phyloP scores from a whole-genome alignment of 2,329 filamentous ascomycete genomes.

The Lasiodiplodia theobromae region DNA sequence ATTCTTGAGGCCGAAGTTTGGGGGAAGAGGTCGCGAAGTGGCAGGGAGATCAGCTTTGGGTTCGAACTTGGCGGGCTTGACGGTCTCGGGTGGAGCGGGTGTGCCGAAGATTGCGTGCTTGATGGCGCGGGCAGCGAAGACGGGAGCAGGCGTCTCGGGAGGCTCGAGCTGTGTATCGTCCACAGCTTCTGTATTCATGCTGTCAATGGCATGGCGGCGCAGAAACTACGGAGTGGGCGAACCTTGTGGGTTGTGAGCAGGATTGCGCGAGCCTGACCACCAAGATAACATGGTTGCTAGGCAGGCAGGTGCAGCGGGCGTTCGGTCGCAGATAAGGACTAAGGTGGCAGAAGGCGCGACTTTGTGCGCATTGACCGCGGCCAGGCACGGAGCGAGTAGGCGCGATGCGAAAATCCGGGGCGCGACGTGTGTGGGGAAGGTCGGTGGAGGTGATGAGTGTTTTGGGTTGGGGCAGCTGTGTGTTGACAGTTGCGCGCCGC shows the following conservation, averaged over 20 bases:
- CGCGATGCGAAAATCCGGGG: background rate
- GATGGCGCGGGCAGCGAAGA: constrained; percentile 72
- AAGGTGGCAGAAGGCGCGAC: background rate
- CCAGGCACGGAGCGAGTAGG: background rate
- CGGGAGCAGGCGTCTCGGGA: constrained; percentile 70
- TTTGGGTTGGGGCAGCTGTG: background rate
- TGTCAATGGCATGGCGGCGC: constrained; percentile 6
- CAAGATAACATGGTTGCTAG: constrained; percentile 45
- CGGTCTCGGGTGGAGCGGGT: constrained; percentile 59
- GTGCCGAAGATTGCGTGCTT: constrained; percentile 71
- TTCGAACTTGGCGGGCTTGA: constrained; percentile 19
- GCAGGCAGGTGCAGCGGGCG: background rate
- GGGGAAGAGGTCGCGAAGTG: background rate
- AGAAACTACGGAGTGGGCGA: background rate
- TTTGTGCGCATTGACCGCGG: background rate
- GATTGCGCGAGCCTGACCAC: constrained; percentile 35
- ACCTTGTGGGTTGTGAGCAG: constrained; percentile 17
- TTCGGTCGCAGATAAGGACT: background rate
- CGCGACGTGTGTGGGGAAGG: background rate
- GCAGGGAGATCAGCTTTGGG: background rate
- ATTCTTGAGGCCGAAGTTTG: constrained; percentile 1
- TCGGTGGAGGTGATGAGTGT: background rate
- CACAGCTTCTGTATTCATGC: constrained; percentile 15
- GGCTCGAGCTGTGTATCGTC: constrained; percentile 49
- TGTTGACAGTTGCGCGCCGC: background rate